Base-by-base conservation (phyloP, 768 basidiomycete species). In the Boletus bicolor region DNA sequence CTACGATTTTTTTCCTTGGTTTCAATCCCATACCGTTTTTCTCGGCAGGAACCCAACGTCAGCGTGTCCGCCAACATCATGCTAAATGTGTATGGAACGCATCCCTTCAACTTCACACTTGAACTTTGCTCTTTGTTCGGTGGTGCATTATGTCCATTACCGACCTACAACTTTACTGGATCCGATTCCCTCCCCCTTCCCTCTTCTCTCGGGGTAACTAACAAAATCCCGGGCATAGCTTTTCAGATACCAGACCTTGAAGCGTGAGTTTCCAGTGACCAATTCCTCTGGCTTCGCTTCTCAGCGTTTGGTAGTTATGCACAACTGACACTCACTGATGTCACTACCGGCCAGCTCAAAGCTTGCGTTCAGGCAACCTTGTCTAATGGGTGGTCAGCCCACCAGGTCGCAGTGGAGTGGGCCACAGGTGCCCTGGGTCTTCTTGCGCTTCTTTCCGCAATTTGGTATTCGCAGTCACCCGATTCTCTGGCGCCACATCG, bases 331-430 rank as follows among this genome's bases (percentile, higher is more conserved):
- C 78, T 96, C 39, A 81, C 76, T 3, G 83, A 91, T 58, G 79
- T 84, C 34, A 74, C 76, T 47, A 89, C 91, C 6, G 86, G 88
- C 46, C 69, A 82, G 8, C 77, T 91, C 58, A 91, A 87, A 51
- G 92, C 93, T 0, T 99, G 96, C 64, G 81, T 99, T 8, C 93
- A 95, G 70, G 84, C 93, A 17, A 95, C 93, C 2, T 76, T 98
- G 11, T 87, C 91, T 17, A 99, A 99, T 68, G 95, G 95, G 10
- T 86, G 86, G 81, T 90, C 93, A 1, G 81, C 85, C 1, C 84
- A 82, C 56, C 90, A 91, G 68, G 68, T 75, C 11, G 82, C 82
- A 14, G 94, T 93, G 12, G 81, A 85, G 62, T 96, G 91, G 89
- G 75, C 81, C 1, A 87, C 89, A 8, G 89, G 82, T 24, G 84